A percentile compares a stretch with the other conserved stretches of the same genome.
Conservation (phyloP, 768 basidiomycete species). For the Coprinopsis marcescibilis region DNA sequence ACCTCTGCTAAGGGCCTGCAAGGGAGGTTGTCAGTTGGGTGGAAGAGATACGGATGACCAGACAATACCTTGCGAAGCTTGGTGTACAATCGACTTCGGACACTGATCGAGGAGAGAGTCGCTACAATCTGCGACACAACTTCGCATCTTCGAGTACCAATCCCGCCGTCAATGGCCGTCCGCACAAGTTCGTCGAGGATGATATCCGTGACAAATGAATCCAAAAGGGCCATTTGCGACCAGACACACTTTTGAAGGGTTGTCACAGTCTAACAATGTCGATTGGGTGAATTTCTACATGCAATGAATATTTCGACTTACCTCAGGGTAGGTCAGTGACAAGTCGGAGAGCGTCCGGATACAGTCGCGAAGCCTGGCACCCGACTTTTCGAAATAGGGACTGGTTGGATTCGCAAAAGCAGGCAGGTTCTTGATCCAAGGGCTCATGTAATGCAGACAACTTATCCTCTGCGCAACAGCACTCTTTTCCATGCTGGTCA, state of each 20-base stretch:
- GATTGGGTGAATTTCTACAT: conserved; percentile 3
- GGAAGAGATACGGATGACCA: background rate
- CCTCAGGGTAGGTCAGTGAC: conserved; percentile 69
- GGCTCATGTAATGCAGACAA: conserved; percentile 77
- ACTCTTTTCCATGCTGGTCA: conserved; percentile 44
- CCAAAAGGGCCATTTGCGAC: conserved; percentile 68
- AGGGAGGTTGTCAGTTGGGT: background rate
- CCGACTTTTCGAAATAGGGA: conserved; percentile 64
- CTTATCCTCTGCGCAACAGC: conserved; percentile 52
- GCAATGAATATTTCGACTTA: conserved; percentile 20
- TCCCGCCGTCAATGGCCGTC: conserved; percentile 77
- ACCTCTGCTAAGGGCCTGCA: conserved; percentile 68
- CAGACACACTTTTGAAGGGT: conserved; percentile 73
- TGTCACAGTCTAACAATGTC: conserved; percentile 45
- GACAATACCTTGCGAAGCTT: conserved; percentile 65
- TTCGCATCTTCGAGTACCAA: conserved; percentile 72
- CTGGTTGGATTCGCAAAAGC: conserved; percentile 65
- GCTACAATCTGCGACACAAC: conserved; percentile 68
- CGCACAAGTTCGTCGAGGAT: conserved; percentile 77
- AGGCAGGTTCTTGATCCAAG: conserved; percentile 83
- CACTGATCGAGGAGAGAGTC: conserved; percentile 66
- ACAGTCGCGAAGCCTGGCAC: conserved; percentile 72
- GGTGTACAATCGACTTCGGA: conserved; percentile 72
- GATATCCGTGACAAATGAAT: conserved; percentile 59
- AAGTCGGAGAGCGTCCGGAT: conserved; percentile 74